Conservation (phyloP, 805 yeast genomes). For the Candida nonsorbophila region DNA sequence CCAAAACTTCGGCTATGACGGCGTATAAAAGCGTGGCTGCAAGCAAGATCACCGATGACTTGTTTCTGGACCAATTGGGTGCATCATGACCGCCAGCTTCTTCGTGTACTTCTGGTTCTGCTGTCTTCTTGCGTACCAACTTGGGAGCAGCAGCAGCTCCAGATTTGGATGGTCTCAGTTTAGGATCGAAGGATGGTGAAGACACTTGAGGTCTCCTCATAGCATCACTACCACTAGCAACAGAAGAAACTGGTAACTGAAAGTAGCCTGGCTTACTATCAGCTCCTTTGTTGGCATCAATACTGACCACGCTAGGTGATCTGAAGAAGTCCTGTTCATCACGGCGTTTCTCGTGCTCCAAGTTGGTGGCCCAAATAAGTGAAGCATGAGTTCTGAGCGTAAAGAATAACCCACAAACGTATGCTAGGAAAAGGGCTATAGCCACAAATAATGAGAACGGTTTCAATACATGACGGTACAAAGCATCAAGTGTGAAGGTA, state of each 20-base stretch:
- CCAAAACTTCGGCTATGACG: constrained; percentile 87
- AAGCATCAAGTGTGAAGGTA: constrained; percentile 59
- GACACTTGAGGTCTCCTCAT: constrained; percentile 7
- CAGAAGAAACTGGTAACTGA: constrained; percentile 1
- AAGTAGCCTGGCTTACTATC: no score
- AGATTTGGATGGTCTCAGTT: constrained; percentile 8
- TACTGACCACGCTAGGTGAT: constrained; percentile 35
- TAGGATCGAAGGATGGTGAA: constrained; percentile 14
- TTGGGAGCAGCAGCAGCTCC: neutral
- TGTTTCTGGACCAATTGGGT: constrained; percentile 90
- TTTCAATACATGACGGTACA: constrained; percentile 63
- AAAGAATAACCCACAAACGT: constrained; percentile 84
- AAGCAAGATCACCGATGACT: constrained; percentile 76
- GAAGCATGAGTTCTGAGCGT: constrained; percentile 96
- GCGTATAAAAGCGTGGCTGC: constrained; percentile 88
- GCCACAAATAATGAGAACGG: constrained; percentile 86
- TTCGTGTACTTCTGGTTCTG: constrained; percentile 19
- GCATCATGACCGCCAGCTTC: constrained; percentile 83
- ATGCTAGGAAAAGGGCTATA: constrained; percentile 71
- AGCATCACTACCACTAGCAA: constrained; percentile 1
- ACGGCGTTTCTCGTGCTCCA: constrained; percentile 23
- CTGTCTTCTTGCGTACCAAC: neutral
- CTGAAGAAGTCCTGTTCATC: constrained; percentile 17
- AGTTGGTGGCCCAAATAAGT: constrained; percentile 75
- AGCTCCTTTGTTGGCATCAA: constrained; percentile 11